These are phyloP conservation scores for Saccharomycopsis fibuligera DNA, from an alignment of 805 yeast species.

Conservation along the genomic window DNA sequence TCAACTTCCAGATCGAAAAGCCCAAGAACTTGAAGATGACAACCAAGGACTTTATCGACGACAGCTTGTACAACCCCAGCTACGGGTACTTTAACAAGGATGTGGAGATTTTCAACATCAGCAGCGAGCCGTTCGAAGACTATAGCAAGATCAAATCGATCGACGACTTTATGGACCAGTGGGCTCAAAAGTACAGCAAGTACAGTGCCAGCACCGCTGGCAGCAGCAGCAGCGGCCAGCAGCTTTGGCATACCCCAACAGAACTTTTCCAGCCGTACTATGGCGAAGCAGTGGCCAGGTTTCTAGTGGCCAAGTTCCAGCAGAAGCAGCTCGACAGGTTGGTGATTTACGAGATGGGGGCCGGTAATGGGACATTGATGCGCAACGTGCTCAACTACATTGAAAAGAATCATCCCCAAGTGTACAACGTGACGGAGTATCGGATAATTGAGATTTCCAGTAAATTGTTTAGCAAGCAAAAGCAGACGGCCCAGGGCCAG, in stretches of 20 bases:
- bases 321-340: slow-evolving; percentile 46
- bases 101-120: slow-evolving; percentile 69
- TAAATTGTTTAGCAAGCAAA: slow-evolving; percentile 55
- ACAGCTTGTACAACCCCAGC: slow-evolving; percentile 70
- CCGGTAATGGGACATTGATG: slow-evolving; percentile 88
- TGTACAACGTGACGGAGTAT: slow-evolving; percentile 62
- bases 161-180: slow-evolving; percentile 62
- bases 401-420: slow-evolving; percentile 57
- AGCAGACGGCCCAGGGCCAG: slow-evolving; percentile 25
- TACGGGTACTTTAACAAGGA: slow-evolving; percentile 80
- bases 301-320: slow-evolving; percentile 65
- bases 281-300: slow-evolving; percentile 81
- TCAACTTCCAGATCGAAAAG: slow-evolving; percentile 29
- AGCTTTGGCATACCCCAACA: slow-evolving; percentile 87
- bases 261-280: slow-evolving; percentile 79
- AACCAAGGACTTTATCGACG: slow-evolving; percentile 77
- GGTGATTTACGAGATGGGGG: slow-evolving; percentile 81
- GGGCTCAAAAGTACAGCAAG: slow-evolving; percentile 61
- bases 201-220: slow-evolving; percentile 18
- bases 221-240: slow-evolving; percentile 30
- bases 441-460: slow-evolving; percentile 67
- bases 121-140: slow-evolving; percentile 46
- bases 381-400: slow-evolving; percentile 62
- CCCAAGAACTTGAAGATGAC: slow-evolving; percentile 66
- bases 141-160: slow-evolving; percentile 51